Percentiles rank a stretch among this genome's conserved stretches.
Conservation (phyloP, 495 filamentous ascomycete genomes). For the Chlorociboria aeruginascens region DNA sequence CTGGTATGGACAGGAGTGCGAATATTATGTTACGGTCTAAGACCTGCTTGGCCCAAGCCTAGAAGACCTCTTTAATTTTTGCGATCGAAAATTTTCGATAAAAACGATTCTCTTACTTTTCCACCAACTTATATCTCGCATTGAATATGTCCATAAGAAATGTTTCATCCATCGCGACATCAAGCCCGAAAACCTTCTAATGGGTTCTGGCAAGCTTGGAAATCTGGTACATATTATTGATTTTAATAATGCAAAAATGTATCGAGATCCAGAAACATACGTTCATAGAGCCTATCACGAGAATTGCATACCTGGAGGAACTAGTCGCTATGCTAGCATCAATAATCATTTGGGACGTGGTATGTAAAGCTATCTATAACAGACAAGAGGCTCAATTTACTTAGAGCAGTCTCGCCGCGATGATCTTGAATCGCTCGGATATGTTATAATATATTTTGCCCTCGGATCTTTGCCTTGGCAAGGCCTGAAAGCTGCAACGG, state of each 20-base stretch:
- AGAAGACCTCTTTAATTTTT: constrained; percentile 99
- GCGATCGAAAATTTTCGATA: constrained; percentile 96
- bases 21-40: constrained; percentile 75
- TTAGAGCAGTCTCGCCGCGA: constrained; percentile 43
- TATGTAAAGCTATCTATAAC: constrained; percentile 21
- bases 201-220: constrained; percentile 97
- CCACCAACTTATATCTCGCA: constrained; percentile 94
- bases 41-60: constrained; percentile 90
- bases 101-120: constrained; percentile 94
- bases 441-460: constrained; percentile 99
- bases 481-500: constrained; percentile 97
- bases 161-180: constrained; percentile 99
- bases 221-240: constrained; percentile 99
- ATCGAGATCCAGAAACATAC: constrained; percentile 96
- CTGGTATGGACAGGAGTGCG: no score
- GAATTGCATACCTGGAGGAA: constrained; percentile 98
- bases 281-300: constrained; percentile 98
- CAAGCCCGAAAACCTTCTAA: constrained; percentile 98
- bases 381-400: no score
- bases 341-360: neutral
- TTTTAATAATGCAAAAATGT: constrained; percentile 97
- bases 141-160: constrained; percentile 99
- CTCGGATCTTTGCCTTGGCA: constrained; percentile 99
- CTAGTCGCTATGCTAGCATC: constrained; percentile 27
- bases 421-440: constrained; percentile 98